Base-by-base conservation (phyloP, 2,329 filamentous ascomycete species). In the Colletotrichum somersetense region DNA sequence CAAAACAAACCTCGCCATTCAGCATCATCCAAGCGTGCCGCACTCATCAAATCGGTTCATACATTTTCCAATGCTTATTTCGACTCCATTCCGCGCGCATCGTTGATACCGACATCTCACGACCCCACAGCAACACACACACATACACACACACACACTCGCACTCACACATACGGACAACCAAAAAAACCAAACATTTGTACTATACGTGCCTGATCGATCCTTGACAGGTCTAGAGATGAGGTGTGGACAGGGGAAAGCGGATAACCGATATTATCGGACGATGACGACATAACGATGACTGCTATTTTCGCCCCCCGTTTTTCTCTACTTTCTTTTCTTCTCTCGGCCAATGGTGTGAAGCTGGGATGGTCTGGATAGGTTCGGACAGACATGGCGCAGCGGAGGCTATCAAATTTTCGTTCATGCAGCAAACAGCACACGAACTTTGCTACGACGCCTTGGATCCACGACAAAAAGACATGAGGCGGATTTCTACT, bases 361-460 rank as follows among this genome's bases (percentile, higher is more conserved):
- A 18, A 26, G 16, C 16, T 20, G 30, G 33, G 10, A 23, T n/a
- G 35, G 59, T 12, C 23, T 44, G 38, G 38, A 48, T n/a, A 26
- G 8, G 16, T 35, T 33, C 6, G 2, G 18, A 33, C 26, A 30
- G 30, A 46, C 11, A 30, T 26, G n/a, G 20, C 38, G 5, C 16
- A 16, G 30, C 26, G 20, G 38, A 23, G 48, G 35, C n/a, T 48
- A n/a, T 46, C 40, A 30, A n/a, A 66, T 67, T 42, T 53, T 26
- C 11, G 56, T 72, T 33, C 40, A 57, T 67, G 55, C 59, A 67
- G 68, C 71, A 71, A 73, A 40, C 48, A 73, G 67, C 48, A 73
- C 44, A 73, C 55, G 59, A 23, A 57, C 71, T 72, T 73, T 73
- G 71, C 71, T 73, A 72, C 58, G 68, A 73, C 58, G 68, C 63